Base-by-base conservation (phyloP, 371 early-diverging fungal species). In the Entomophthora muscae region DNA sequence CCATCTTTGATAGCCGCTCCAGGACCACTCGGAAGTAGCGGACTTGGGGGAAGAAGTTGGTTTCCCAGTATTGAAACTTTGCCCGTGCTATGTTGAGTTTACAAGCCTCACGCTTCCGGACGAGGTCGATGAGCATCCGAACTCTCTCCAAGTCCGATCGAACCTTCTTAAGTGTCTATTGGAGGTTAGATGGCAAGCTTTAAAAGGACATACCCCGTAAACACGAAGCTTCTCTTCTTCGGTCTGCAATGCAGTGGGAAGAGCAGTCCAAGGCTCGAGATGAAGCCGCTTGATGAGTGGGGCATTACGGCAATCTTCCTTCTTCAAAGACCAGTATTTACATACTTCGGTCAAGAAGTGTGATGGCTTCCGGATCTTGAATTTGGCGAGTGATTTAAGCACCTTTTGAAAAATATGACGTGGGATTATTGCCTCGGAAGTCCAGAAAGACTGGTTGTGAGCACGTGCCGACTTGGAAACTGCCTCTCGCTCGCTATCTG, bases 181-280 rank as follows among this genome's bases (percentile, higher is more conserved):
- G 21, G 13, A 28, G 52, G 32, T 17, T 12, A 26, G 0, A 0
- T 54, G 21, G 10, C 26, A 54, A 32, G 2, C 30, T 30, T 5
- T 53, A 1, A 27, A 60, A 5, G n/a, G 22, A 60, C 31, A 32
- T 67, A 74, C 71, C 22, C 66, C 53, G 63, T 73, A 75, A 57
- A 65, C 63, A 12, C 66, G 68, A 21, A 72, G 64, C 13, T 67
- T 63, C 66, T 76, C 82, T 84, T 78, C 82, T 57, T 79, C 81
- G 1, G 90, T 64, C 32, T 86, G 83, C 5, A 77, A 75, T 13
- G 91, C 69, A 0, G 83, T 80, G 57, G 77, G 70, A 29, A 88
- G 59, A 21, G 86, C 92, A 0, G 95, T 92, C 95, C 97, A 95
- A 21, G 97, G 95, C 83, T 96, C 96, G 63, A 98, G 69, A 68